Percentiles rank a stretch among this genome's conserved stretches.
Conservation (phyloP, 2,329 filamentous ascomycete species). For the Podosphaera aphanis region DNA sequence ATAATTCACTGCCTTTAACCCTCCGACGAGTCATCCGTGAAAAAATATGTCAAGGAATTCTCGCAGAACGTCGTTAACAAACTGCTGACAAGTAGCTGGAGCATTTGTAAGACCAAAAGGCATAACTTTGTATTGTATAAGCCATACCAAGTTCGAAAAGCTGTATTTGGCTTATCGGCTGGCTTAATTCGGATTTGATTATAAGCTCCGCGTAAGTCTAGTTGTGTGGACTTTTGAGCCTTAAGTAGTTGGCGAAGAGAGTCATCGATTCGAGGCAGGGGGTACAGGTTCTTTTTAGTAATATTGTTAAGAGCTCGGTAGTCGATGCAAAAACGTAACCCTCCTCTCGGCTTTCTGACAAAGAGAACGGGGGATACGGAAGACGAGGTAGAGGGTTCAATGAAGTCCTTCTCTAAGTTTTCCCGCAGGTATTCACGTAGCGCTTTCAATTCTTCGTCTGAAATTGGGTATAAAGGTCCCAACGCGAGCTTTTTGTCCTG, state of each 20-base stretch:
- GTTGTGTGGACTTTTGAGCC: neutral
- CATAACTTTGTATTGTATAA: neutral
- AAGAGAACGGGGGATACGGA: neutral
- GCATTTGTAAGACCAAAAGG: slow-evolving; percentile 1
- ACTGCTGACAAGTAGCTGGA: neutral
- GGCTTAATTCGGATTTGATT: neutral
- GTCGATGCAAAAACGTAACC: neutral
- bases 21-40: no score
- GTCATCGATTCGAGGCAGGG: neutral
- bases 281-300: neutral
- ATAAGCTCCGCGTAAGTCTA: neutral
- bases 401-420: slow-evolving; percentile 1
- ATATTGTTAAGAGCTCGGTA: neutral
- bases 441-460: neutral
- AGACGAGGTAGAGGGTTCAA: neutral
- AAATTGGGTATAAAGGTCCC: neutral
- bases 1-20: no score
- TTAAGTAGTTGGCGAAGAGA: neutral
- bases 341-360: neutral
- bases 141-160: neutral
- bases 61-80: neutral
- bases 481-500: neutral
- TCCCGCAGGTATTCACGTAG: slow-evolving; percentile 1
- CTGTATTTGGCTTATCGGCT: neutral
- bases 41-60: neutral